Conservation (phyloP, 2,329 filamentous ascomycete genomes). For the Xylaria sp. region DNA sequence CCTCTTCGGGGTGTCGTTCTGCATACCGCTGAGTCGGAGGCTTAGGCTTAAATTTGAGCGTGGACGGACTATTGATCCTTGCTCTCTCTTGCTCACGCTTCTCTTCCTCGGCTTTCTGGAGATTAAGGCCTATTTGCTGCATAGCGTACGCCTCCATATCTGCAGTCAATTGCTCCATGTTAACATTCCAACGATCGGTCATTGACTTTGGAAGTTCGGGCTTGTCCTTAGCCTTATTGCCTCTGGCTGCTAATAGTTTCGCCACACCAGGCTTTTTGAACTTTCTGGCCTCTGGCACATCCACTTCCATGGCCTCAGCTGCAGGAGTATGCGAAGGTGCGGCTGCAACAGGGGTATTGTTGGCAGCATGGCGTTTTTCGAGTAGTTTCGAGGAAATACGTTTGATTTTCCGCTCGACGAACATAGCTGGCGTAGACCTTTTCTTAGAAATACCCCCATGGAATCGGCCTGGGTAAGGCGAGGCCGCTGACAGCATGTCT, state of each 20-base stretch:
- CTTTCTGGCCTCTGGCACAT: constrained; percentile 45
- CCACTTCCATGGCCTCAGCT: constrained; percentile 43
- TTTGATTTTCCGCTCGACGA: constrained; percentile 64
- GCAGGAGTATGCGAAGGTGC: constrained; percentile 21
- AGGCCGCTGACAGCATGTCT: constrained; percentile 52
- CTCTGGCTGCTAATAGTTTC: constrained; percentile 41
- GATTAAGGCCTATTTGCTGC: constrained; percentile 65
- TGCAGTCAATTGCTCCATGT: constrained; percentile 47
- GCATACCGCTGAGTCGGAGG: constrained; percentile 64
- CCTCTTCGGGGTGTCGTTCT: constrained; percentile 64
- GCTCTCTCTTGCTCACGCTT: constrained; percentile 47
- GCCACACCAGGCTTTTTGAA: constrained; percentile 53
- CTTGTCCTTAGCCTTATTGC: constrained; percentile 39
- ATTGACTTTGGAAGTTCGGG: constrained; percentile 48
- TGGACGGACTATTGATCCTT: constrained; percentile 35
- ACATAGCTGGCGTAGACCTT: constrained; percentile 61
- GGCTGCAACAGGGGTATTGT: constrained; percentile 25
- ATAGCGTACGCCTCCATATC: constrained; percentile 62
- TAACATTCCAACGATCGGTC: constrained; percentile 54
- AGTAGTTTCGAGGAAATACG: constrained; percentile 43
- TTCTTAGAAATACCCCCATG: constrained; percentile 55
- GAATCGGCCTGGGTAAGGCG: constrained; percentile 43
- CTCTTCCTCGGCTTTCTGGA: constrained; percentile 60
- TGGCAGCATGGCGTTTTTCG: constrained; percentile 41
- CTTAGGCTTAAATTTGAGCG: constrained; percentile 65